These are phyloP conservation scores for Neonectria hederae DNA, from an alignment of 2,329 filamentous ascomycete species.

Conservation along the genomic window DNA sequence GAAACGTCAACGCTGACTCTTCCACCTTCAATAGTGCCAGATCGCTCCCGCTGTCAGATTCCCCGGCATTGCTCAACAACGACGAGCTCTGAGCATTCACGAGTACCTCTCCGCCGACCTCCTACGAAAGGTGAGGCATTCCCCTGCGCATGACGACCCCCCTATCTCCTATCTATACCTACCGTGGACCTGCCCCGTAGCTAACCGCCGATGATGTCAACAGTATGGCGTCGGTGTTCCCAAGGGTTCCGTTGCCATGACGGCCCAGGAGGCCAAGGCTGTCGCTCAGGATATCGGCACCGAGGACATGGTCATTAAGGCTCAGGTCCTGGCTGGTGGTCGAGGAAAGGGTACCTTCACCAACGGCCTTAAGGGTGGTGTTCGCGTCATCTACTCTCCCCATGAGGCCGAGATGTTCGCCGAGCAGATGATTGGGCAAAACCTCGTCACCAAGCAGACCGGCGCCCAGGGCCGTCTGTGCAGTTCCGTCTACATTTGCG, in stretches of 20 bases:
- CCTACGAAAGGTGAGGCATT: conserved; percentile 71
- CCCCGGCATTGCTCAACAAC: conserved; percentile 78
- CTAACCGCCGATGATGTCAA: conserved; percentile 36
- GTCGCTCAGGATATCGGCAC: conserved; percentile 90
- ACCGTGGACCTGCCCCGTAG: conserved; percentile 18
- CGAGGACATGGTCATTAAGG: conserved; percentile 99
- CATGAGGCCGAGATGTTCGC: conserved; percentile 97
- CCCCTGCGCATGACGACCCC: conserved; percentile 25
- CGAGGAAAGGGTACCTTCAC: conserved; percentile 98
- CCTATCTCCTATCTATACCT: conserved; percentile 26
- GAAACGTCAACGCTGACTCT: conserved; percentile 24
- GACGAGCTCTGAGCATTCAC: conserved; percentile 92
- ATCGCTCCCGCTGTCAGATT: conserved; percentile 62
- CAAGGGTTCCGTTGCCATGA: conserved; percentile 86
- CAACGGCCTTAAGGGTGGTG: conserved; percentile 98
- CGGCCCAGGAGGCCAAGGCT: conserved; percentile 85
- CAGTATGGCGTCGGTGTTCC: conserved; percentile 96
- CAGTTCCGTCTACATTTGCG: conserved; percentile 98
- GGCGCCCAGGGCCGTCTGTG: conserved; percentile 92
- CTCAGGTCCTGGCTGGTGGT: conserved; percentile 96
- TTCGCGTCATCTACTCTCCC: conserved; percentile 98
- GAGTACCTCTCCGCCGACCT: conserved; percentile 97
- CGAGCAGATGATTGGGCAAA: conserved; percentile 99
- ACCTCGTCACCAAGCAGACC: conserved; percentile 99
- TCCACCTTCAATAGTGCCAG: conserved; percentile 37